phyloP scores from a whole-genome alignment of 228 moss, liverwort and hornwort genomes.

The Sphagnum fallax region DNA sequence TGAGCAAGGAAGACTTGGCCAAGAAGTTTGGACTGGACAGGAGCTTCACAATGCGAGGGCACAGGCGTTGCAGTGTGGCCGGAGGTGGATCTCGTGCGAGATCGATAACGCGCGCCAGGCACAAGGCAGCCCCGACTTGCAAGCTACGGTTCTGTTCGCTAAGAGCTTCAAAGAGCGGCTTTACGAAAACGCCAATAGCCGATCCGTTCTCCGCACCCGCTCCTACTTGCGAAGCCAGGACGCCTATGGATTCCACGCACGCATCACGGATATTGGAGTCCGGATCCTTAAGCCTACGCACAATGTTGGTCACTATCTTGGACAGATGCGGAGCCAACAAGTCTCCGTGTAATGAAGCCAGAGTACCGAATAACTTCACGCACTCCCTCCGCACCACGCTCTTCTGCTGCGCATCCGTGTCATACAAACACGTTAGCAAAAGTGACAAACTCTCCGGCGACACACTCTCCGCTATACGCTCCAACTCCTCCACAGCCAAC shows the following conservation, averaged over 20 bases:
- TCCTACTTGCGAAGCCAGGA: conserved; percentile 51
- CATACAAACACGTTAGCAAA: conserved; percentile 69
- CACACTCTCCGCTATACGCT: conserved; percentile 54
- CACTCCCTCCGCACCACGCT: conserved; percentile 70
- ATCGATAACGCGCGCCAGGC: conserved; percentile 66
- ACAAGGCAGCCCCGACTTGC: conserved; percentile 75
- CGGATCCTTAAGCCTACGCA: conserved; percentile 76
- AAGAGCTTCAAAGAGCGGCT: conserved; percentile 77
- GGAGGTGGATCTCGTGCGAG: conserved; percentile 40
- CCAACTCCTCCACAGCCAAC: conserved; percentile 75
- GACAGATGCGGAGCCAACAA: conserved; percentile 55
- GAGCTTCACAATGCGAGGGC: conserved; percentile 65
- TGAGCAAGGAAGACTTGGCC: conserved; percentile 66
- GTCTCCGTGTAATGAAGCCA: conserved; percentile 56
- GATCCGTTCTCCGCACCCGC: conserved; percentile 20
- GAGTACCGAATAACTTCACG: conserved; percentile 56
- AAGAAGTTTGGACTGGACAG: conserved; percentile 69
- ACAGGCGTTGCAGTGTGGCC: conserved; percentile 47
- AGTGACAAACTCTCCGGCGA: conserved; percentile 57
- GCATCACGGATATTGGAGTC: conserved; percentile 80
- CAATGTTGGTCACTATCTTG: conserved; percentile 75
- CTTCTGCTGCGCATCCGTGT: conserved; percentile 81
- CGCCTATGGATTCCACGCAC: conserved; percentile 67
- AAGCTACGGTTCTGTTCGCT: conserved; percentile 66
- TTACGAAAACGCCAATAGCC: conserved; percentile 40